Base-by-base conservation (phyloP, 495 filamentous ascomycete genomes). In the Glutinoglossum americanum region DNA sequence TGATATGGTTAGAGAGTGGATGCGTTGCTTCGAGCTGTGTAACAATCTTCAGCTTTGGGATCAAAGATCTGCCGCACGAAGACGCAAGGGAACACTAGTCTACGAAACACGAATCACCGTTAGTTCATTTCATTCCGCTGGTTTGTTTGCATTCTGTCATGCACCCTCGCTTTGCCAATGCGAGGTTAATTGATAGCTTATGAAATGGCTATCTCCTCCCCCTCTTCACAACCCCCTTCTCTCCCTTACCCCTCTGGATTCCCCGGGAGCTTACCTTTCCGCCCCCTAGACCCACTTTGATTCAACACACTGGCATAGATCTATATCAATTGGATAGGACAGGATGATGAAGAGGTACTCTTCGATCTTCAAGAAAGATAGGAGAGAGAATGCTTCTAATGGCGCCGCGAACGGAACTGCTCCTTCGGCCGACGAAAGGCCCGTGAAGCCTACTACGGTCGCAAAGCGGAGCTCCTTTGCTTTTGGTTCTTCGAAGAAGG, bases 301-400 rank as follows among this genome's bases (percentile, higher is more conserved):
- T 45, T 45, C 17, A 45, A 23, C 41, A 45, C 41, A 45, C 3
- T 11, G 3, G 37, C 3, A 41, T 8, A 13, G 37, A 41, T 17
- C 37, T 41, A 41, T 11, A 17, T 11, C 37, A 17, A 41, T 3
- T 41, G 8, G 8, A 23, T n/a, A 21, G 3, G 9, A 13, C 41
- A 21, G n/a, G 3, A 45, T 21, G 5, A 67, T 77, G 67, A 71
- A 74, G 54, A 72, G 72, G 63, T 66, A 77, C 59, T 77, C 75
- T 47, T 71, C 72, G n/a, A 70, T 63, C 3, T 77, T 78, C 66
- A 75, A 69, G 63, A 71, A 70, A 65, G 68, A 69, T 60, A 76
- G 72, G 64, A 72, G 68, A 28, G 66, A 67, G 30, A 59, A 64
- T 21, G 47, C 45, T 41, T 55, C 64, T 19, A 72, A 74, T 63